Evolutionary conservation across 2,329 filamentous ascomycete species (phyloP), one percentile per base, ranked within the genome.

Genomic region (Neofusicoccum ribis): DNA sequence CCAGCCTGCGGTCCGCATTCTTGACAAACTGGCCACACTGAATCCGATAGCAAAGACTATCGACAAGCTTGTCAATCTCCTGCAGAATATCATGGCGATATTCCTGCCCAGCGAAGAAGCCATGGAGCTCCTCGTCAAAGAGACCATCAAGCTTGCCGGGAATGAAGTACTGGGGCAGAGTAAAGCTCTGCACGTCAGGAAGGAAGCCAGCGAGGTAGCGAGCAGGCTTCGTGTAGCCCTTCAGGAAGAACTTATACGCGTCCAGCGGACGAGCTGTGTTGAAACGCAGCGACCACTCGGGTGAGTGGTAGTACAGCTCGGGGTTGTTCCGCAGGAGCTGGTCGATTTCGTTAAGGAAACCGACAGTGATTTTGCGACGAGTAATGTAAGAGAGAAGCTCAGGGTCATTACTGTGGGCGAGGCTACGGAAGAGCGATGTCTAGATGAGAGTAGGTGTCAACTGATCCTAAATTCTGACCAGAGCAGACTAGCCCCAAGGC

Each of bases 281-380:
- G 14, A 74, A 66, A 14, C 67, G 4, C 5, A 39, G 15, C 14
- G 70, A 58, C 17, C 68, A 68, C 2, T 68, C 68, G n/a, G 68
- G 62, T 3, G 64, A 37, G 49, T 66, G 69, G 0, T 65, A 46
- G 1, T 64, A 54, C 7, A 74, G 67, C 47, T 73, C 72, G 0
- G 71, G 68, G 46, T 74, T 68, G 7, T 66, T 65, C 0, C 52
- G 6, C 0, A 73, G 51, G 43, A 74, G 71, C 15, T 67, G 66
- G 44, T 74, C 72, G 20, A 74, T 71, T 58, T 74, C 72, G 3
- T 60, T 39, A 12, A 74, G 66, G 39, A 74, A 74, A 11, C 66
- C 66, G 36, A 46, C 61, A 2, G 68, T 70, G 17, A 74, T 65
- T 3, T 66, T 66, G 3, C 72, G 68, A 5, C 20, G 27, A 7